Conservation (phyloP, 2,329 filamentous ascomycete species). For the Gnomoniopsis smithogilvyi region DNA sequence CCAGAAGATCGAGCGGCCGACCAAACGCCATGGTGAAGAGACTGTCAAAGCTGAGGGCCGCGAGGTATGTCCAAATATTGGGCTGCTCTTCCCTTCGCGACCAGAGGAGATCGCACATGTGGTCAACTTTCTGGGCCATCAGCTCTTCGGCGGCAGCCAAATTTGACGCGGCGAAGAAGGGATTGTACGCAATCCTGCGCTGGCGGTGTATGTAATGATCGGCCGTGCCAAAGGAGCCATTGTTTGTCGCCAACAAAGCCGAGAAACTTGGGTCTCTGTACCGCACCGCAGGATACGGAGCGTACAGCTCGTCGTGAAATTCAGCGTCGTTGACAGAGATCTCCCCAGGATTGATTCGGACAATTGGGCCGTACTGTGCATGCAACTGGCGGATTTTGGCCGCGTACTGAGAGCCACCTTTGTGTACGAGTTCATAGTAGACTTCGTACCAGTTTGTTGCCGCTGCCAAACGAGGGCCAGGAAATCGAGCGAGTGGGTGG, state of each 20-base stretch:
- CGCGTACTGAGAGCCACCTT: slow-evolving; percentile 13
- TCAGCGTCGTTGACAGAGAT: not conserved
- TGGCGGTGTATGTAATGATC: not conserved
- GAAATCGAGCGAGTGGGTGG: slow-evolving; percentile 29
- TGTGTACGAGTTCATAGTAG: slow-evolving; percentile 29
- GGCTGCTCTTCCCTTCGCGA: not conserved
- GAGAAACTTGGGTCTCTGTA: not conserved
- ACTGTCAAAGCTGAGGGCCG: not conserved
- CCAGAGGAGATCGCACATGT: not conserved
- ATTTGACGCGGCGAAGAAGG: not conserved
- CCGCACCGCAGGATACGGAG: not conserved
- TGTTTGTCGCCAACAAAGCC: not conserved
- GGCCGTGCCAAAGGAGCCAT: not conserved
- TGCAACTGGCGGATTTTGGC: not conserved
- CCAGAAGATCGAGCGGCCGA: not conserved
- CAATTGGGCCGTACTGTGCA: not conserved
- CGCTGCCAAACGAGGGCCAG: slow-evolving; percentile 31
- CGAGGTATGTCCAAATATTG: not conserved
- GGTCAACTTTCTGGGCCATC: not conserved
- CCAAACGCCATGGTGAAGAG: not conserved
- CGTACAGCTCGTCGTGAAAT: not conserved
- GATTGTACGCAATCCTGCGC: not conserved
- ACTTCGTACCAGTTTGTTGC: slow-evolving; percentile 29
- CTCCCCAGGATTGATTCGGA: not conserved
- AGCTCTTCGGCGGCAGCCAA: not conserved